A percentile compares a stretch with the other conserved stretches of the same genome.
Evolutionary conservation across 257 asterid species (phyloP).

Genomic region (Gentiana dahurica): DNA sequence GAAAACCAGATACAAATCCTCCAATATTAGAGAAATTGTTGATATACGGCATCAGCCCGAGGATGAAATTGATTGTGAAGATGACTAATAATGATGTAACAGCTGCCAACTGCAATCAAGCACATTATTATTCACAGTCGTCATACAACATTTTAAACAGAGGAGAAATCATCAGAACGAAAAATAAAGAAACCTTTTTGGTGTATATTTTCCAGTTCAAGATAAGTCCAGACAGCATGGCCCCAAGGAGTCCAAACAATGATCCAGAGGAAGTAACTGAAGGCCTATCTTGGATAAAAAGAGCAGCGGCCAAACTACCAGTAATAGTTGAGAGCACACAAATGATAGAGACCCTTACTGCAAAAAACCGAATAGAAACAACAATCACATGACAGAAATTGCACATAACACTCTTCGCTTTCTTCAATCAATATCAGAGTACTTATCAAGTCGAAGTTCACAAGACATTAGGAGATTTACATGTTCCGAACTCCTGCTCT

Average conservation of each 20-base stretch:
- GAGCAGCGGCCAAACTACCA: slow-evolving; percentile 62
- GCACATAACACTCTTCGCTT: not conserved
- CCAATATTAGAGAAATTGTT: slow-evolving; percentile 73
- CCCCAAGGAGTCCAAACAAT: slow-evolving; percentile 77
- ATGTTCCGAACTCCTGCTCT: slow-evolving; percentile 89
- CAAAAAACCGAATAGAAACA: slow-evolving; percentile 9
- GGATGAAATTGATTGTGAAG: slow-evolving; percentile 33
- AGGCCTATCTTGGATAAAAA: slow-evolving; percentile 69
- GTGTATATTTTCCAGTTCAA: slow-evolving; percentile 59
- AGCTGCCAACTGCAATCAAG: slow-evolving; percentile 44
- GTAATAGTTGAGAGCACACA: slow-evolving; percentile 60
- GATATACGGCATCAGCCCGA: slow-evolving; percentile 71
- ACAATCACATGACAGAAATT: not conserved
- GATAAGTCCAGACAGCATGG: slow-evolving; percentile 60
- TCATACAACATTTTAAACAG: slow-evolving; percentile 8
- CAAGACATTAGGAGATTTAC: slow-evolving; percentile 25
- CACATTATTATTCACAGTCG: not conserved
- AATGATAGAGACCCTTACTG: slow-evolving; percentile 61
- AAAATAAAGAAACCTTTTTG: slow-evolving; percentile 37
- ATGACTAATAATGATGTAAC: slow-evolving; percentile 29
- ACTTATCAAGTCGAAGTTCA: not conserved
- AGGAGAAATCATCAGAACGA: not conserved
- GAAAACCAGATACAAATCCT: slow-evolving; percentile 73
- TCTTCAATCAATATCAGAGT: not conserved
- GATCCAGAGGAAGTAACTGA: slow-evolving; percentile 80